Evolutionary conservation across 768 basidiomycete genomes (phyloP).

Genomic region (Melanogaster broomeanus): DNA sequence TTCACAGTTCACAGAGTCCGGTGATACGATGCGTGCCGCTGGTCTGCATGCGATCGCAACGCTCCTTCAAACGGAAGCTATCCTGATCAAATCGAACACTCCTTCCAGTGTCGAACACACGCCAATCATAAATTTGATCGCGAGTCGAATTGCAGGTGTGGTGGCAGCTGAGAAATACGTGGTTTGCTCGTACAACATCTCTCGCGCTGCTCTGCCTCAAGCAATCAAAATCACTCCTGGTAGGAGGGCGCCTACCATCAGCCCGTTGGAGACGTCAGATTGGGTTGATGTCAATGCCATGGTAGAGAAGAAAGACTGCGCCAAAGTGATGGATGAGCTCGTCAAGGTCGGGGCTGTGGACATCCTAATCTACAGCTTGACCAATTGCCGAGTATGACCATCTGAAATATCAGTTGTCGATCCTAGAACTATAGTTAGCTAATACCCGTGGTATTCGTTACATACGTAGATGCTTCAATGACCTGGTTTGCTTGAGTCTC

Average conservation of each 20-base stretch:
- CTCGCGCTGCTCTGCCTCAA: constrained; percentile 56
- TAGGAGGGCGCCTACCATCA: constrained; percentile 84
- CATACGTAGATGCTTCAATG: too few species aligned
- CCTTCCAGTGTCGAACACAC: constrained; percentile 63
- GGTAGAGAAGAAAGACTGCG: constrained; percentile 82
- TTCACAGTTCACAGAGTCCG: constrained; percentile 70
- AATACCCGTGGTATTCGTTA: too few species aligned
- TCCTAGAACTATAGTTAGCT: too few species aligned
- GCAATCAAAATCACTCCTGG: constrained; percentile 85
- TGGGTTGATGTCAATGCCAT: constrained; percentile 95
- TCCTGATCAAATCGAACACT: constrained; percentile 80
- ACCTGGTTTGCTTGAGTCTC: too few species aligned
- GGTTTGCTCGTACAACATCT: constrained; percentile 90
- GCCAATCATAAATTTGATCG: constrained; percentile 75
- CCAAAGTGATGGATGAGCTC: constrained; percentile 87
- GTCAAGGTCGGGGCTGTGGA: constrained; percentile 86
- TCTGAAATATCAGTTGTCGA: neutral
- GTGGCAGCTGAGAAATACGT: constrained; percentile 87
- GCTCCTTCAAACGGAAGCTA: constrained; percentile 83
- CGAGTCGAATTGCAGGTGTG: constrained; percentile 88
- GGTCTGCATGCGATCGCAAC: constrained; percentile 93
- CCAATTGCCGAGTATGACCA: constrained; percentile 85
- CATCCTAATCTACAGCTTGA: constrained; percentile 83
- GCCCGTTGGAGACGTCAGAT: constrained; percentile 73
- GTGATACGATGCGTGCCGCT: constrained; percentile 99